Base-by-base conservation (phyloP, 1,284 basidiomycete genomes). In the Pseudozyma pruni region DNA sequence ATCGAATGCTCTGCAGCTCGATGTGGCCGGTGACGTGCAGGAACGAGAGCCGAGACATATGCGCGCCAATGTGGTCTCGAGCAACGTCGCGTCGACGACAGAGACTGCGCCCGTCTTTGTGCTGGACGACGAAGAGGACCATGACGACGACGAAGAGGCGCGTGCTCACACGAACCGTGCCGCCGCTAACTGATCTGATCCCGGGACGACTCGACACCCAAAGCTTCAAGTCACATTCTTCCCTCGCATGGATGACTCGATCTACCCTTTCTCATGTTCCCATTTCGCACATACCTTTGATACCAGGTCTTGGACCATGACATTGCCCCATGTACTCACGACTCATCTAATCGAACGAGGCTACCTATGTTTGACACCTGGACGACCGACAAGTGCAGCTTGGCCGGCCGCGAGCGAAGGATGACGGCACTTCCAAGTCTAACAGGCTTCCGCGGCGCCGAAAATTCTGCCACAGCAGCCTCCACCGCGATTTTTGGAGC, bases 121-220 rank as follows among this genome's bases (percentile, higher is more conserved):
- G 11, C 53, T 72, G 9, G 61, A 66, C 6, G 72, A 75, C 20
- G 63, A 72, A 7, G 64, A 52, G 2, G 61, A 68, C 1, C 51
- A 52, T 13, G 64, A 61, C 1, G 27, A 38, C 13, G 40, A 48
- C 17, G 61, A 74, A 35, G 25, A 33, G n/a, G n/a, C n/a, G n/a
- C n/a, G n/a, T n/a, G n/a, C n/a, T n/a, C n/a, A n/a, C n/a, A n/a
- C n/a, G n/a, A n/a, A n/a, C n/a, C n/a, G n/a, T 33, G 31, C 31
- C 31, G 20, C 32, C 13, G 19, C 43, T 9, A 34, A 1, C 14
- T 25, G 29, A 2, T 3, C n/a, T 42, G 27, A 25, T 19, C 5
- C 22, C 9, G n/a, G n/a, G n/a, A n/a, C n/a, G n/a, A n/a, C n/a
- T n/a, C n/a, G n/a, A n/a, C n/a, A n/a, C n/a, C n/a, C n/a, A n/a